Conservation (phyloP, 139 green algal genomes). For the Deuterostichococcus epilithicus region DNA sequence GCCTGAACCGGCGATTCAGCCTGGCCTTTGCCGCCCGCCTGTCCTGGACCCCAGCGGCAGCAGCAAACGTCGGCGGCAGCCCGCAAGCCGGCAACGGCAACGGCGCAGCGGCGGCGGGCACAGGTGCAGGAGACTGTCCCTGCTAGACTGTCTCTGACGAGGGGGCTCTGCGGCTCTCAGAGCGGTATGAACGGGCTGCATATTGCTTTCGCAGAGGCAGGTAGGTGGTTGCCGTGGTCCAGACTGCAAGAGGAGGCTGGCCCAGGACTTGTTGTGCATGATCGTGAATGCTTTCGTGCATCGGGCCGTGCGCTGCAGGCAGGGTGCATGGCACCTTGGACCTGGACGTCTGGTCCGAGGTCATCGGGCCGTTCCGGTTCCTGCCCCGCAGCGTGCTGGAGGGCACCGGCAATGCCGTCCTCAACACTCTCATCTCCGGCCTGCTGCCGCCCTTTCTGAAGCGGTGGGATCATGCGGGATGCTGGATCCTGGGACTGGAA, state of each 20-base stretch:
- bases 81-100: slow-evolving; percentile 7
- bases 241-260: too few species aligned
- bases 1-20: slow-evolving; percentile 45
- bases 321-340: background rate
- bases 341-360: slow-evolving; percentile 42
- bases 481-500: too few species aligned
- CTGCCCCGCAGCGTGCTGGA: slow-evolving; percentile 59
- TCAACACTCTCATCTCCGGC: slow-evolving; percentile 34
- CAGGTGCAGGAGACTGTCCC: background rate
- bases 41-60: slow-evolving; percentile 22
- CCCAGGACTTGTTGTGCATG: slow-evolving; percentile 3
- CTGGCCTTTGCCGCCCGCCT: slow-evolving; percentile 42
- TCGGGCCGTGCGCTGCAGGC: background rate
- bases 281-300: background rate
- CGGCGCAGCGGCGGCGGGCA: background rate
- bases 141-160: too few species aligned
- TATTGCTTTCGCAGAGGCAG: background rate
- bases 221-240: background rate
- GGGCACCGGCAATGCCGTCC: slow-evolving; percentile 51
- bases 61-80: background rate
- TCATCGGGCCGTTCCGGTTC: slow-evolving; percentile 60
- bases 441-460: slow-evolving; percentile 68
- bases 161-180: too few species aligned
- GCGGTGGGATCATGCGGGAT: too few species aligned
- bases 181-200: too few species aligned